phyloP scores from a whole-genome alignment of 352 stramenopile genomes.

The Globisporangium ultimum region DNA sequence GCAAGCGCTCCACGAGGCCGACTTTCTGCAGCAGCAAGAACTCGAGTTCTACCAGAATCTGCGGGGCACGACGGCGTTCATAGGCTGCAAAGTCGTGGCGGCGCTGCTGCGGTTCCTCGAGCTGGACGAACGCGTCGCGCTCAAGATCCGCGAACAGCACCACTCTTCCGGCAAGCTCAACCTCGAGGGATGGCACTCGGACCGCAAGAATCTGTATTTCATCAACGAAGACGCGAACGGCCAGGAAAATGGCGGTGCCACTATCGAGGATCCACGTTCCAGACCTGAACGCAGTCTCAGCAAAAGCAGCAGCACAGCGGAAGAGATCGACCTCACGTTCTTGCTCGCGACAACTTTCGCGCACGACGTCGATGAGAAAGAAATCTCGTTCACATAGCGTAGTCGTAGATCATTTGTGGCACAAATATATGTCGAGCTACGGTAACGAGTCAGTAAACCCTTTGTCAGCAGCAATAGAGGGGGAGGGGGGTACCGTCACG shows the following conservation, averaged over 20 bases:
- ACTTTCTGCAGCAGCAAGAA: conserved; percentile 25
- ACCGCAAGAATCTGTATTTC: conserved; percentile 20
- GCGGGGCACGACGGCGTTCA: conserved; percentile 1
- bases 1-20: conserved; percentile 24
- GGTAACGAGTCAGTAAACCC: too few relatives aligned
- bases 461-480: too few relatives aligned
- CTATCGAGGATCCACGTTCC: too few relatives aligned
- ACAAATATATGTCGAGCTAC: neutral
- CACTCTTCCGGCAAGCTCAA: conserved; percentile 29
- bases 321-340: neutral
- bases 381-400: neutral
- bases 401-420: neutral
- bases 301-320: neutral
- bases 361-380: neutral
- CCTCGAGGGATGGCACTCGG: conserved; percentile 39
- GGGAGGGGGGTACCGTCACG: too few relatives aligned
- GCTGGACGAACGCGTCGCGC: conserved; percentile 23
- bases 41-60: neutral
- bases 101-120: conserved; percentile 35
- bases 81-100: conserved; percentile 37
- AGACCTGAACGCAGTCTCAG: neutral
- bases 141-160: conserved; percentile 22
- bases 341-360: neutral
- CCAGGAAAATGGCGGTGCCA: too few relatives aligned
- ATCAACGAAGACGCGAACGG: conserved; percentile 4